Base-by-base conservation (phyloP, 2,329 filamentous ascomycete species). In the Didymella lethalis region DNA sequence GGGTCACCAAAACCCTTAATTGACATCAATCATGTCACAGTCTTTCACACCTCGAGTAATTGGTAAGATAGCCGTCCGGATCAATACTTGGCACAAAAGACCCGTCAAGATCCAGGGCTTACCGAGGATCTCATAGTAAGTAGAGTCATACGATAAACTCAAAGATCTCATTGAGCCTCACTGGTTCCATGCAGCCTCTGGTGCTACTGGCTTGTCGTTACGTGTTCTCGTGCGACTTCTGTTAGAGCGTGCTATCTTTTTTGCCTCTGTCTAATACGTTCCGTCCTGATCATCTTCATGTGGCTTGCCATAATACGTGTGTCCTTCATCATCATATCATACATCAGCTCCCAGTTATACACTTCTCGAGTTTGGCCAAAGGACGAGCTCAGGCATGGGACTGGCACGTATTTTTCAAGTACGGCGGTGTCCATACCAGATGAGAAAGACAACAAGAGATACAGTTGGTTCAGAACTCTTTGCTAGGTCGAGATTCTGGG, bases 251-350 rank as follows among this genome's bases (percentile, higher is more conserved):
- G 41, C 38, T 48, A 36, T 26, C 52, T 55, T 14, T 48, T n/a
- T 4, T 36, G 3, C 28, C 45, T 48, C 16, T 28, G 16, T 16
- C 18, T 38, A 1, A 36, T 38, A 31, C 20, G 34, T 7, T 49
- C 23, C 26, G 28, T 26, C 18, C 29, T 48, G 28, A 26, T 44
- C n/a, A 7, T 44, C 11, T 38, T 48, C 36, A 55, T 43, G 10
- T 36, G 28, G 12, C 32, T 28, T 10, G 34, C 28, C 36, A 55
- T 20, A 5, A 11, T 11, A 10, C n/a, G 18, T 40, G 5, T 20
- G 18, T 54, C 20, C 3, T 55, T 36, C 52, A 44, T 36, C 14
- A 54, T 6, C 5, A 45, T 44, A 11, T 55, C 29, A 12, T 28
- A 55, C 10, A 44, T 14, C 5, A 31, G 26, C 12, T 44, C 36